Base-by-base conservation (phyloP, 306 rosid species). In the Erythrophleum fordii region DNA sequence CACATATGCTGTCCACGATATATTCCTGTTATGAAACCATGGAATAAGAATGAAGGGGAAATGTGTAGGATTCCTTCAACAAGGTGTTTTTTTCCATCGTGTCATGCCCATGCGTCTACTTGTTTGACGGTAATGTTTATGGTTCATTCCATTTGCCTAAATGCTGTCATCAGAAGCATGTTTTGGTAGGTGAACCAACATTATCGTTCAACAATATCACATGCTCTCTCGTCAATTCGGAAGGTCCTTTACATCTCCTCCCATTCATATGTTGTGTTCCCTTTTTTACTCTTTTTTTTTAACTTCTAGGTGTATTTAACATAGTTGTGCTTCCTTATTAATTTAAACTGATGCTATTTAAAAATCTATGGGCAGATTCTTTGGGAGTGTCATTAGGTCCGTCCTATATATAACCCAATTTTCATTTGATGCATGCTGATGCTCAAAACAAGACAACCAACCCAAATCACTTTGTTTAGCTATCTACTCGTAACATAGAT, bases 101-200 rank as follows among this genome's bases (percentile, higher is more conserved):
- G 48, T 18, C 46, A 39, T 65, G 23, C 26, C 35, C 11, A 9
- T 62, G 44, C 42, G 23, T 64, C 4, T n/a, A 20, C 5, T 66
- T 37, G 16, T 8, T 28, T 28, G 42, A 61, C 48, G 71, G 77
- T 13, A n/a, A 18, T 51, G 8, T 18, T 6, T 11, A 18, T 37
- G 74, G 12, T 73, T 61, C 65, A 13, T 52, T 77, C 73, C 9
- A 49, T 62, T 42, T 62, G 35, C 61, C 69, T 34, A 16, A 62
- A 61, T 52, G 29, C 14, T 28, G 61, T 71, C 82, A 13, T 18
- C 44, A 0, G 39, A 82, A 62, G 67, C 42, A 52, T 69, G 72
- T 17, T 72, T 80, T 56, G 85, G 77, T 80, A 25, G 85, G 85
- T 85, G 31, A 72, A 37, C 69, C 60, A 65, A 66, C 37, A 28